These are phyloP conservation scores for Gracilaria domingensis DNA, from an alignment of 23 red algal genomes.

Conservation along the genomic window DNA sequence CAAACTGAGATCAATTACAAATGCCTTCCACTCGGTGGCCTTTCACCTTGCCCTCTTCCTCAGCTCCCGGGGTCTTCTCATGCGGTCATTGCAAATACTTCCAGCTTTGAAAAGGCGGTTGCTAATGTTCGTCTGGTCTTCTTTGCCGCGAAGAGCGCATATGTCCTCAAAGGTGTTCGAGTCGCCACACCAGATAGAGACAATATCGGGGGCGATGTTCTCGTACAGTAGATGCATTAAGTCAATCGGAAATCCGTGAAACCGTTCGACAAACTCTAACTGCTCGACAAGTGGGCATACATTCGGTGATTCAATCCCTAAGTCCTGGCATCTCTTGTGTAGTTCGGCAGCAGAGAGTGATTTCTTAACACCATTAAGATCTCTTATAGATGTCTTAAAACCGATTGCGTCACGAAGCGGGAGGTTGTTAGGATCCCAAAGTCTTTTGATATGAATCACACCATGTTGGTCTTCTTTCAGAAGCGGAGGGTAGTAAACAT, in stretches of 20 bases:
- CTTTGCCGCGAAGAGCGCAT: not conserved
- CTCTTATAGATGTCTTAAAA: not conserved
- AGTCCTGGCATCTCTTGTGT: not conserved
- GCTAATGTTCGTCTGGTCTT: not conserved
- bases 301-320: too few relatives aligned
- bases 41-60: constrained; percentile 10
- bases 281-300: not conserved
- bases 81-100: not conserved
- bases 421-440: not conserved
- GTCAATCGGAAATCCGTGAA: constrained; percentile 27
- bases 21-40: not conserved
- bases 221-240: constrained; percentile 36
- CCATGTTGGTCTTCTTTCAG: not conserved
- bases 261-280: not conserved
- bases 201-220: too few relatives aligned
- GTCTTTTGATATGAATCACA: not conserved
- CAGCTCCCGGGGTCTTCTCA: not conserved
- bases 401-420: not conserved
- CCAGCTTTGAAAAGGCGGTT: not conserved
- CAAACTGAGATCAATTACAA: not conserved
- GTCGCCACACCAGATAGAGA: constrained; percentile 12
- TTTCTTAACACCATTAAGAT: not conserved
- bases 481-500: constrained; percentile 5
- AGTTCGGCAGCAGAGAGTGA: not conserved
- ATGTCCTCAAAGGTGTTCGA: not conserved